These are phyloP conservation scores for Hygrophila difformis DNA, from an alignment of 257 asterid genomes.

Conservation along the genomic window DNA sequence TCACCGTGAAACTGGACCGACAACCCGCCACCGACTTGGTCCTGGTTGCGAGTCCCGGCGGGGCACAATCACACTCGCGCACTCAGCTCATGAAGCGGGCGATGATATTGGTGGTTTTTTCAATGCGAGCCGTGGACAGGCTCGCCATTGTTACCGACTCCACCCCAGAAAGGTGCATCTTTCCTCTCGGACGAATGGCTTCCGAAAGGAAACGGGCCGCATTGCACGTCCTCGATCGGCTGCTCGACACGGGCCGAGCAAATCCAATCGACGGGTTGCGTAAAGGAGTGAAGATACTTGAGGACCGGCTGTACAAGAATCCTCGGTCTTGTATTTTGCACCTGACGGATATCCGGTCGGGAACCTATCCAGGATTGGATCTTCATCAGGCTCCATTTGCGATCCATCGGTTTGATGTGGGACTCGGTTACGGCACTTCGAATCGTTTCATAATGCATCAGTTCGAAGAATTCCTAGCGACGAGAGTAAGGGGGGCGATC, in stretches of 20 bases:
- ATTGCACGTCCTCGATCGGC: conserved; percentile 47
- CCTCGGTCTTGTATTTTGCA: conserved; percentile 60
- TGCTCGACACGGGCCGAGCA: conserved; percentile 53
- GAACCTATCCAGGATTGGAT: conserved; percentile 46
- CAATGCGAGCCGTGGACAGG: conserved; percentile 65
- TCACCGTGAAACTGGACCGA: conserved; percentile 41
- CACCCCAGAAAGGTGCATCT: conserved; percentile 60
- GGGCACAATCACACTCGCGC: no score
- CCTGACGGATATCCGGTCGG: conserved; percentile 50
- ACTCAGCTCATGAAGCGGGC: conserved; percentile 83
- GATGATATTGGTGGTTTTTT: conserved; percentile 71
- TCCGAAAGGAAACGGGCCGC: conserved; percentile 53
- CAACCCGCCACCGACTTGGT: conserved; percentile 79
- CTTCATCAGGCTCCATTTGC: conserved; percentile 31
- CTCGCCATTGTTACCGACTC: conserved; percentile 74
- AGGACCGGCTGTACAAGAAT: conserved; percentile 65
- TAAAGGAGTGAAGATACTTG: conserved; percentile 73
- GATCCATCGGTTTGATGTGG: conserved; percentile 56
- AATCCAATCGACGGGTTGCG: conserved; percentile 73
- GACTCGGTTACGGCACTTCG: conserved; percentile 53
- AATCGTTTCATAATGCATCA: conserved; percentile 68
- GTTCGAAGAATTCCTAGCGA: conserved; percentile 70
- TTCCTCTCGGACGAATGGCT: conserved; percentile 67
- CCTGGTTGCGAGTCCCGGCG: conserved; percentile 71
- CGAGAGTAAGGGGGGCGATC: conserved; percentile 64